Evolutionary conservation across 2,329 filamentous ascomycete species (phyloP).

Genomic region (Microcyclospora tardicrescens): DNA sequence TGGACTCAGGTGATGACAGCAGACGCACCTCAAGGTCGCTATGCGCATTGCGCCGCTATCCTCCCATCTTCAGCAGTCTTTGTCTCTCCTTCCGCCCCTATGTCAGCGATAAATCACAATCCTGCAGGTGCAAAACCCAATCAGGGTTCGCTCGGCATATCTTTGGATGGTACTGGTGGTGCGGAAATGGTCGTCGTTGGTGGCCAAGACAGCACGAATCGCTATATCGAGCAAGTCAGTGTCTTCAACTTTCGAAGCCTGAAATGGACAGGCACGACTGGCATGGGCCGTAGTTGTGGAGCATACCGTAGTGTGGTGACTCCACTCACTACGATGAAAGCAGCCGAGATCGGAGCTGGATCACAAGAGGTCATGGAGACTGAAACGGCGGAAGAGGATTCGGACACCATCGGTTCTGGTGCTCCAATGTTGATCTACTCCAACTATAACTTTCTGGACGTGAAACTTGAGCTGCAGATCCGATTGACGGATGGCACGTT

Average conservation of each 20-base stretch:
- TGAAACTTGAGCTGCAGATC: conserved; percentile 88
- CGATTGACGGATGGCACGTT: conserved; percentile 71
- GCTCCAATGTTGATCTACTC: conserved; percentile 89
- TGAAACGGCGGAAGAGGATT: conserved; percentile 26
- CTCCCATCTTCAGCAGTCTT: conserved; percentile 80
- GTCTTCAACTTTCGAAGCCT: conserved; percentile 92
- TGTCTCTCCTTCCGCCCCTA: conserved; percentile 66
- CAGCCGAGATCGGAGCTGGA: conserved; percentile 53
- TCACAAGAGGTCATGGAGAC: conserved; percentile 29
- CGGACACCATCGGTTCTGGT: conserved; percentile 27
- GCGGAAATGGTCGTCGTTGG: conserved; percentile 96
- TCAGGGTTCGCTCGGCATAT: conserved; percentile 74
- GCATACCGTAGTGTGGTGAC: conserved; percentile 93
- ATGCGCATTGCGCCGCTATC: conserved; percentile 91
- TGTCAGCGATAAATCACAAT: conserved; percentile 83
- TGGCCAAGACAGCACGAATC: conserved; percentile 92
- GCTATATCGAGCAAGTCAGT: conserved; percentile 97
- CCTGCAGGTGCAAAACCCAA: conserved; percentile 71
- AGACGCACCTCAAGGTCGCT: conserved; percentile 81
- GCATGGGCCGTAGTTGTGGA: conserved; percentile 81
- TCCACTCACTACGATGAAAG: conserved; percentile 56
- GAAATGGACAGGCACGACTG: conserved; percentile 86
- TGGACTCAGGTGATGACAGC: conserved; percentile 69
- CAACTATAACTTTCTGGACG: conserved; percentile 97
- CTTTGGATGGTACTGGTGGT: conserved; percentile 79